Conservation (phyloP, 2,329 filamentous ascomycete genomes). For the Pochonia chlamydosporia region DNA sequence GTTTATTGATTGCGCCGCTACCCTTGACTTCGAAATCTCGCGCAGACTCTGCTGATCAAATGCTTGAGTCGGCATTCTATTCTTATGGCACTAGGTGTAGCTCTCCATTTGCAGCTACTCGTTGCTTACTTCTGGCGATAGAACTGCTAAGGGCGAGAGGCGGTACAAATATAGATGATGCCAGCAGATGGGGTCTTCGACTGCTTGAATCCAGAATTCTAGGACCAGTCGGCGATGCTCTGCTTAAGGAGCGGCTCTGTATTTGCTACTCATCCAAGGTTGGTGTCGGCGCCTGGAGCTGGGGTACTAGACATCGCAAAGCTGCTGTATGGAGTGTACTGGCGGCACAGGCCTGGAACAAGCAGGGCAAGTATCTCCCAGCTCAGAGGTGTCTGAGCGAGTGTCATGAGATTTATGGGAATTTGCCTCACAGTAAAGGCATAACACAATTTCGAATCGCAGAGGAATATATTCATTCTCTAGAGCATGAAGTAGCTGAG, state of each 20-base stretch:
- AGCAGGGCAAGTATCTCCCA: conserved; percentile 68
- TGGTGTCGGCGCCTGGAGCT: conserved; percentile 58
- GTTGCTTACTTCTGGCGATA: conserved; percentile 68
- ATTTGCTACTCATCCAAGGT: conserved; percentile 74
- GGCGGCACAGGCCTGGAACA: conserved; percentile 78
- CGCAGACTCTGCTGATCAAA: conserved; percentile 74
- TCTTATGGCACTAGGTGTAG: conserved; percentile 85
- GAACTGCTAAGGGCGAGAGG: conserved; percentile 81
- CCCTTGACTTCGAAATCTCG: conserved; percentile 68
- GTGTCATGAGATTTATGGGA: conserved; percentile 51
- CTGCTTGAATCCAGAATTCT: conserved; percentile 74
- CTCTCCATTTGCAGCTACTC: conserved; percentile 72
- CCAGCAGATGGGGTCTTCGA: conserved; percentile 76
- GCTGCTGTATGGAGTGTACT: conserved; percentile 85
- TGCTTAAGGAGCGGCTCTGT: conserved; percentile 81
- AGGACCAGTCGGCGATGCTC: conserved; percentile 69
- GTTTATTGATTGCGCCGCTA: conserved; percentile 71
- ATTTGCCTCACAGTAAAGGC: conserved; percentile 43
- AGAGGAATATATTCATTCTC: conserved; percentile 43
- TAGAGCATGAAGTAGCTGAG: conserved; percentile 45
- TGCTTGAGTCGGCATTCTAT: conserved; percentile 86
- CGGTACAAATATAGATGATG: conserved; percentile 76
- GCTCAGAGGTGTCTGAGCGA: conserved; percentile 72
- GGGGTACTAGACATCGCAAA: conserved; percentile 73
- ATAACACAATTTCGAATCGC: conserved; percentile 46